A percentile compares a stretch with the other conserved stretches of the same genome.
phyloP scores from a whole-genome alignment of 495 filamentous ascomycete genomes.

The Aspergillus affinis region DNA sequence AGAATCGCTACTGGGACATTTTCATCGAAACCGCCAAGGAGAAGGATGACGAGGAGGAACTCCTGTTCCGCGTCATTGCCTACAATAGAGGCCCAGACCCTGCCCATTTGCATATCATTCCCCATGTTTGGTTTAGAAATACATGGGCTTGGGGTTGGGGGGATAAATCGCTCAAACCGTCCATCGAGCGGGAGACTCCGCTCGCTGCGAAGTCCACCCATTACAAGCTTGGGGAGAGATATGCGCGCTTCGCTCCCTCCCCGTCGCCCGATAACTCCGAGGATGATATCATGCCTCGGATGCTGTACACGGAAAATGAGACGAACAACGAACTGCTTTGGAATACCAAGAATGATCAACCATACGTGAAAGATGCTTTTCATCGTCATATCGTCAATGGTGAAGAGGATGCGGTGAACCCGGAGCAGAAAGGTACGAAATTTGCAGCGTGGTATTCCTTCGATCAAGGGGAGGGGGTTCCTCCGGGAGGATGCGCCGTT shows the following conservation, averaged over 20 bases:
- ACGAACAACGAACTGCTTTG: conserved; percentile 81
- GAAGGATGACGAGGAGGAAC: conserved; percentile 79
- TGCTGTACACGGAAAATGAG: conserved; percentile 95
- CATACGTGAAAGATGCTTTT: conserved; percentile 94
- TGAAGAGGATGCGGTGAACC: conserved; percentile 79
- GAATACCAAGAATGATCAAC: conserved; percentile 69
- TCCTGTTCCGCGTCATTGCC: conserved; percentile 91
- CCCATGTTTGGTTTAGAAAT: conserved; percentile 95
- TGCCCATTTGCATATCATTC: conserved; percentile 87
- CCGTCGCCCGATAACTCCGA: conserved; percentile 75
- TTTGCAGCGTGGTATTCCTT: conserved; percentile 90
- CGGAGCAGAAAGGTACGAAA: conserved; percentile 78
- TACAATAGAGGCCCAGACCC: conserved; percentile 93
- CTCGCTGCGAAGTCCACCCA: conserved; percentile 73
- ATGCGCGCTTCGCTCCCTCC: conserved; percentile 83
- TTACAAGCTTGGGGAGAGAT: conserved; percentile 74
- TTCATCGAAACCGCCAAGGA: conserved; percentile 97
- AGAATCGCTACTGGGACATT: conserved; percentile 94
- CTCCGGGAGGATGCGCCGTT: conserved; percentile 88
- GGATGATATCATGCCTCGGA: conserved; percentile 75
- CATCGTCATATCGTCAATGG: conserved; percentile 82
- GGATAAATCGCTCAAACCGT: conserved; percentile 68
- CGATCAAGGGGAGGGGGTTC: conserved; percentile 81
- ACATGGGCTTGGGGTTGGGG: conserved; percentile 93
- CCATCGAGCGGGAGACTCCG: conserved; percentile 61